Evolutionary conservation across 176 grass and related monocot species (phyloP), one percentile per base, ranked within the genome.

Genomic region (Panicum miliaceum): DNA sequence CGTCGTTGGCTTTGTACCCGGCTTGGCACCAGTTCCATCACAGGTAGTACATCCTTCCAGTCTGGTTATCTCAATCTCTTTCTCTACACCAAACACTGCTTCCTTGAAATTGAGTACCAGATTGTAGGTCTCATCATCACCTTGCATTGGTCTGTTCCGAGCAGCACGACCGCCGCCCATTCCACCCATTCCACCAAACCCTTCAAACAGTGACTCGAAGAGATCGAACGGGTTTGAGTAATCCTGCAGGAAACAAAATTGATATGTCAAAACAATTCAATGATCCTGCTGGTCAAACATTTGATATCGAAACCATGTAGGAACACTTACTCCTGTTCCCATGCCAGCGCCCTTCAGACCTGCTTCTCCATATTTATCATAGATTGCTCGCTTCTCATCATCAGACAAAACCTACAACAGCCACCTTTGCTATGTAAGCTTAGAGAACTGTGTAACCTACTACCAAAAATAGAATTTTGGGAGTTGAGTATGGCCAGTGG

Each of bases 311-410:
- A 77, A 85, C 14, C 71, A 86, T 65, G 7, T 40, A 76, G 8
- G 66, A 80, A 81, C 45, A 92, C 90, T 91, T 82, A 99, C 96
- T 62, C 93, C 96, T 65, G 84, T 92, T 85, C 96, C 96, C 93
- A 99, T 96, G 84, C 96, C 91, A 68, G 96, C 45, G 81, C 96
- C 96, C 87, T 99, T 99, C 23, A 95, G 79, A 67, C 96, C 96
- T 72, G 96, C 96, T 96, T 99, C 96, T 81, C 96, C 96, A 61
- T 99, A 96, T 84, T 84, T 95, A 79, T 99, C 96, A 92, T 99
- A 99, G 70, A 99, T 89, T 35, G 91, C 73, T 78, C 91, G 84
- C 85, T 99, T 99, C 73, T 99, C 96, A 79, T 94, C 96, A 90
- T 99, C 96, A 45, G 93, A 99, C 52, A 99, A 85, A 76, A 92